Evolutionary conservation across 495 filamentous ascomycete species (phyloP), one percentile per base, ranked within the genome.

Genomic region (Neurospora sp.): DNA sequence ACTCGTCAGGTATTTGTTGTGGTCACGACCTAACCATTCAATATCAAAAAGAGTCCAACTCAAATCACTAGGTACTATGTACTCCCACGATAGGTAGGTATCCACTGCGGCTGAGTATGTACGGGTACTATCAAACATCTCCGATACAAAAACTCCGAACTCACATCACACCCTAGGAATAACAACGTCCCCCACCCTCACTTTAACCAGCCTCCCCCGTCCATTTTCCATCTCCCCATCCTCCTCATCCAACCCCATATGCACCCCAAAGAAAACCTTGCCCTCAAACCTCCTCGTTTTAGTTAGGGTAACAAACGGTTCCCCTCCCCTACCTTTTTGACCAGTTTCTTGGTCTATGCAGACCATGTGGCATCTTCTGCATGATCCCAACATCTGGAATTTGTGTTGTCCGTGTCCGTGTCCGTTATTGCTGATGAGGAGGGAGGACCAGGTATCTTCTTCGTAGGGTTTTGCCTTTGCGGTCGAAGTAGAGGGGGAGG

Each of bases 311-410:
- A 92, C 88, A 79, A 96, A 96, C 0, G 96, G 96, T 79, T 98
- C 94, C 73, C 93, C 88, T 35, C 31, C 53, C 0, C 4, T 3
- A 48, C 89, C 87, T 80, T 89, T 91, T 68, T 89, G 86, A 0
- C 90, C 95, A 6, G 92, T 96, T 20, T 90, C 82, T 77, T 97
- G 96, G 74, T 99, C 89, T 61, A 98, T 88, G 78, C 95, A 98
- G 14, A 99, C 91, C 93, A 99, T 97, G 76, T 97, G 94, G 74
- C 96, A 99, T 18, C 96, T 83, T 42, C 94, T 87, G 77, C 96
- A 99, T 22, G 90, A 86, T 0, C 93, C 94, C 5, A 98, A 83
- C 73, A 94, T 88, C 76, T 92, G 85, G 70, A 93, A 91, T 4
- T 82, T 76, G n/a, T n/a, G n/a, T n/a, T n/a, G n/a, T n/a, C n/a